Base-by-base conservation (phyloP, 345 rosid species). In the Abelmoschus esculentus region DNA sequence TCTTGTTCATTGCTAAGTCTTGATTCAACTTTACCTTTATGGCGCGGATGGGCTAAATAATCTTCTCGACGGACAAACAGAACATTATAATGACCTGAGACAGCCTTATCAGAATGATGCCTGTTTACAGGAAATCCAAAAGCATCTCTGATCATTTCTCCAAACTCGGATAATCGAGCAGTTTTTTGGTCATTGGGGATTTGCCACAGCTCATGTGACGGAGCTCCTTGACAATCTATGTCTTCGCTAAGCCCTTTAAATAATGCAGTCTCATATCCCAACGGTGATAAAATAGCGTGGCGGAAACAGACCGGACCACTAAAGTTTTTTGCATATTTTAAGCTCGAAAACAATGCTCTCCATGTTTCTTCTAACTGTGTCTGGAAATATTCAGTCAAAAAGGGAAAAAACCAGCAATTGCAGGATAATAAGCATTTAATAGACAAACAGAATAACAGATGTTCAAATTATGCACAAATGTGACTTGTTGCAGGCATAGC, bases 11-110 rank as follows among this genome's bases (percentile, higher is more conserved):
- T 91, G 81, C 81, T 87, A 31, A 89, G 96, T 58, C 98, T 87
- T 2, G 97, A 85, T 74, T 93, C 87, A 64, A 91, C 83, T 79
- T 78, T 89, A 47, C 99, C 99, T 12, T 76, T 76, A 15, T 89
- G 96, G 34, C 97, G 95, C 38, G 97, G 97, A 73, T 95, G 97
- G 17, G 99, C 97, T 70, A 95, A 78, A 75, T 93, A 95, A 77
- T 95, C 90, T 76, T 95, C 99, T 22, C 99, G 92, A 54, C 96
- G 86, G 22, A 91, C 87, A 77, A 89, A 93, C 72, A 91, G 97
- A 72, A 93, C 79, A 53, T 89, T 89, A 62, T 84, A 47, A 12
- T 47, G 83, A 38, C 68, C 81, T 6, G 84, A 55, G 11, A 68
- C 70, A 1, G 83, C 83, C 73, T 78, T 93, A 67, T 86, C 90